Base-by-base conservation (phyloP, 352 stramenopile species). In the Pythium dissotocum region DNA sequence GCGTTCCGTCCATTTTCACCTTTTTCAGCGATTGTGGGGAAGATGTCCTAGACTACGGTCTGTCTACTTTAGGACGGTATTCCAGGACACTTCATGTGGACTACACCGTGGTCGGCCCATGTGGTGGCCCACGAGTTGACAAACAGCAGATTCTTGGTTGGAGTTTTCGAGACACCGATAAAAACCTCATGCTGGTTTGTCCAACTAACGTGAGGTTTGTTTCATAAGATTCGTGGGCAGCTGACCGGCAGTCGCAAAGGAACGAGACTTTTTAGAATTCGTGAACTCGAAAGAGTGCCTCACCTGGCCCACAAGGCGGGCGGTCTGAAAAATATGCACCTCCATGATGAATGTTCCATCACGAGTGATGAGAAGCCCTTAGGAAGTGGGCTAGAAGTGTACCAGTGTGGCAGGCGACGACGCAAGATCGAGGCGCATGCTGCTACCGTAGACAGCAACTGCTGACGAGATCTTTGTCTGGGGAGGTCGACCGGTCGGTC, bases 1-100 rank as follows among this genome's bases (percentile, higher is more conserved):
- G 6, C 2, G 63, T 42, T 1, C 30, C 63, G 32, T 69, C 63
- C 63, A 69, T 66, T 30, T n/a, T 65, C 32, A n/a, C 46, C 6
- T 32, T 5, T 33, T 13, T 61, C 10, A 14, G 6, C 12, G 8
- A 26, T 40, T 63, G 51, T 38, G 8, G 14, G 30, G 4, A 33
- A 26, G 44, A 24, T 36, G 12, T 51, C 18, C 38, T 51, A 48
- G 30, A 33, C 53, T 36, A 10, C 38, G 40, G 35, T 13, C 14
- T 6, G 8, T 28, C 30, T 64, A 48, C 2, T 49, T n/a, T 64
- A 58, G 58, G 42, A 44, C 58, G 13, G 5, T 24, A 56, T 30
- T 28, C 24, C 35, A 21, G 44, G 36, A 21, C 9, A 48, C 13
- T 14, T 58, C 6, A 21, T 32, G 46, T 54, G 46, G 46, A 54